phyloP scores from a whole-genome alignment of 805 yeast species.

The Ogataea pini region DNA sequence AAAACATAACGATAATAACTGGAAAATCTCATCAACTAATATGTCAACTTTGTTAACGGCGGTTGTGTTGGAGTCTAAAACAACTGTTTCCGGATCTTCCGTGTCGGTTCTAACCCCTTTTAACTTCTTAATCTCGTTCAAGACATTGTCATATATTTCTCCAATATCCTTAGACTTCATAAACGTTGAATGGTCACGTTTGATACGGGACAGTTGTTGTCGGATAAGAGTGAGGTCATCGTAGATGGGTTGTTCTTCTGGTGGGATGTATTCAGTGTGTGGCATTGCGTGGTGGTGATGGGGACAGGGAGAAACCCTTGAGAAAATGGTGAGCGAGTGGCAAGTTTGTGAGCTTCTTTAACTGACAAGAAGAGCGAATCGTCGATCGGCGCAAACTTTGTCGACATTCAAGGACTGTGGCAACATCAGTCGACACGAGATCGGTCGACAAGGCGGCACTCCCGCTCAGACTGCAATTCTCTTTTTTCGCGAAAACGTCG shows the following conservation, averaged over 20 bases:
- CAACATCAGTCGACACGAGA: too few relatives aligned
- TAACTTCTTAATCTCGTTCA: slow-evolving; percentile 53
- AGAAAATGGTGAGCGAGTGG: too few relatives aligned
- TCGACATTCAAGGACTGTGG: too few relatives aligned
- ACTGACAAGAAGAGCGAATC: too few relatives aligned
- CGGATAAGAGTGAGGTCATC: slow-evolving; percentile 45
- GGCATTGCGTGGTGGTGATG: slow-evolving; percentile 15
- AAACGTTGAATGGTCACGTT: slow-evolving; percentile 64
- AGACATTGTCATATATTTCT: slow-evolving; percentile 56
- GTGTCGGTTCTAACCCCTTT: slow-evolving; percentile 45
- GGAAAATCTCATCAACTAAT: slow-evolving; percentile 85
- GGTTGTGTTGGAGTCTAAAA: too few relatives aligned
- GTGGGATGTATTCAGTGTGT: slow-evolving; percentile 34
- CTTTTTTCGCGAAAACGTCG: too few relatives aligned
- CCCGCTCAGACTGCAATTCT: too few relatives aligned
- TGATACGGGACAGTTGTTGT: slow-evolving; percentile 45
- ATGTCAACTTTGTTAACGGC: slow-evolving; percentile 57
- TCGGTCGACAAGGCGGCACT: too few relatives aligned
- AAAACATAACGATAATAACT: slow-evolving; percentile 79
- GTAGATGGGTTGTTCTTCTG: slow-evolving; percentile 36
- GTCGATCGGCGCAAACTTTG: too few relatives aligned
- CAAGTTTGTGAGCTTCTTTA: too few relatives aligned
- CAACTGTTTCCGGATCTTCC: neutral
- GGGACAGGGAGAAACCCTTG: too few relatives aligned
- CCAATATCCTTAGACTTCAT: slow-evolving; percentile 70